Evolutionary conservation across 495 filamentous ascomycete genomes (phyloP), one percentile per base, ranked within the genome.

Genomic region (Pseudotulostoma volvatum): DNA sequence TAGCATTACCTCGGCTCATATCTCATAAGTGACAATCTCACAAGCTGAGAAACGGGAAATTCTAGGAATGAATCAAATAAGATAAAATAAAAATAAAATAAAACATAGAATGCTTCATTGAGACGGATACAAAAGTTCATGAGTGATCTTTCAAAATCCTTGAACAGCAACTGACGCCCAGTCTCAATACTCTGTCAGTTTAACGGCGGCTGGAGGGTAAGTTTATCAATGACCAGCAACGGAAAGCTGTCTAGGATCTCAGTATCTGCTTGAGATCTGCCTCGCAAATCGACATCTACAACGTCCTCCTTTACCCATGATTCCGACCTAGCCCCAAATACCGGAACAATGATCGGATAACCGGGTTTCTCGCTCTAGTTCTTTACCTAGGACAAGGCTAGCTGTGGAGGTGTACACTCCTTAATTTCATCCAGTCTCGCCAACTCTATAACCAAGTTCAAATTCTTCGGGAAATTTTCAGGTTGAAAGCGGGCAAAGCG

Each of bases 351-450:
- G 7, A 59, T 54, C 4, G 71, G 68, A 44, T 70, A 62, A 3
- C 70, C 38, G 23, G 68, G 52, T 33, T 61, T 55, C 23, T 57
- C 54, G 19, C 66, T 61, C 37, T 73, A 53, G 1, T 54, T 52
- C 34, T 52, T 55, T 1, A 74, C 61, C 81, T 82, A 90, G 13
- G 57, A 65, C 36, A 90, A 61, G 13, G 80, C 81, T 19, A 90
- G 54, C 61, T 88, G 81, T 0, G 73, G 71, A 0, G 74, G 52
- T 4, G 74, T 80, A 46, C 70, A 74, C 4, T 70, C 71, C 60
- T 84, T 87, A 46, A 55, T 50, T 49, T 58, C 47, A 2, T 84
- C 82, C 37, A 87, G 36, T 19, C 60, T 61, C 47, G 74, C 60
- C 11, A 88, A 46, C 37, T 73, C 64, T 7, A 56, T 32, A 9